Conservation (phyloP, 2,329 filamentous ascomycete species). For the Pseudopithomyces chartarum region DNA sequence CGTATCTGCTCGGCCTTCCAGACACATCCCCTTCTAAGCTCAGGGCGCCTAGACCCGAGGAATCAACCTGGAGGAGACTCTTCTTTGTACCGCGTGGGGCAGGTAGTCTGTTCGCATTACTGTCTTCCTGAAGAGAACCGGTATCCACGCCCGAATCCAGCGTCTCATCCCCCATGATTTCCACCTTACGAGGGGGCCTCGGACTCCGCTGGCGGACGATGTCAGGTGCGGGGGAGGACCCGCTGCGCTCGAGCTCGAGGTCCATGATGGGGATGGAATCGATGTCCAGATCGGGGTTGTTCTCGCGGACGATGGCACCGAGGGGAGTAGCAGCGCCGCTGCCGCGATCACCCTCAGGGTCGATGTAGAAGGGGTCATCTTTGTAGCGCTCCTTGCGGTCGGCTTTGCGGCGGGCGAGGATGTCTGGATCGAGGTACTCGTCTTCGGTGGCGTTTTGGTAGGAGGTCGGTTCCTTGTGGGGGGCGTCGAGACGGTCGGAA, state of each 20-base stretch:
- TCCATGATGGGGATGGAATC: conserved; percentile 97
- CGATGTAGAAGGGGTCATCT: conserved; percentile 96
- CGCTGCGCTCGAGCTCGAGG: conserved; percentile 68
- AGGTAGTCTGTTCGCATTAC: no score
- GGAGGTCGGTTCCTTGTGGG: conserved; percentile 43
- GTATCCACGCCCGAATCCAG: conserved; percentile 48
- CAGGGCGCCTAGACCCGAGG: conserved; percentile 76
- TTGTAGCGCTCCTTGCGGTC: conserved; percentile 82
- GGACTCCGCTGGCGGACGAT: conserved; percentile 31
- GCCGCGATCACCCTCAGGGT: conserved; percentile 51
- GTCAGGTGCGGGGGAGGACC: conserved; percentile 24
- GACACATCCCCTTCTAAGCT: conserved; percentile 64
- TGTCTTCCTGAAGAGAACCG: no score
- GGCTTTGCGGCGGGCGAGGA: conserved; percentile 72
- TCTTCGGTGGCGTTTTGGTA: conserved; percentile 54
- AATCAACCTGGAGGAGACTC: conserved; percentile 81
- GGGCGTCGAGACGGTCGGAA: conserved; percentile 49
- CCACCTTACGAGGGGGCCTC: conserved; percentile 43
- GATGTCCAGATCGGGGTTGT: conserved; percentile 81
- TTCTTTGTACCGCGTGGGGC: conserved; percentile 57
- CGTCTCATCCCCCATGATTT: conserved; percentile 56
- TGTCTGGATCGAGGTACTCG: conserved; percentile 72
- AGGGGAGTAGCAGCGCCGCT: conserved; percentile 75
- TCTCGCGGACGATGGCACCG: conserved; percentile 70
- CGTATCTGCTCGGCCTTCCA: conserved; percentile 47